Percentiles rank a stretch among this genome's conserved stretches.
These are phyloP conservation scores for Biscogniauxia mediterranea DNA, from an alignment of 2,329 filamentous ascomycete genomes.

Conservation along the genomic window DNA sequence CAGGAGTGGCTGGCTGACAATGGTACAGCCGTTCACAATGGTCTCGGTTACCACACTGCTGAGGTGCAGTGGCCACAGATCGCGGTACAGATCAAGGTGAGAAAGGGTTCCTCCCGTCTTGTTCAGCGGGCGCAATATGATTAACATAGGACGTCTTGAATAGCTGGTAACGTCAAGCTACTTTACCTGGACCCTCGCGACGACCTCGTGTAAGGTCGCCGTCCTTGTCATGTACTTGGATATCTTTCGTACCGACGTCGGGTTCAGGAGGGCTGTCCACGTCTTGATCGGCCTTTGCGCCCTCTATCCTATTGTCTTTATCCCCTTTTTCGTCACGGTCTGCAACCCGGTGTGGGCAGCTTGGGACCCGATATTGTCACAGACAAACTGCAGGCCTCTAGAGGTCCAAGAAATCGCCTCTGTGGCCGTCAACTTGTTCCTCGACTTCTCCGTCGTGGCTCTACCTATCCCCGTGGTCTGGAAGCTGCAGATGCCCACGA, in stretches of 20 bases:
- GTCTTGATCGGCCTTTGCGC: conserved; percentile 2
- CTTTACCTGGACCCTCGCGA: conserved; percentile 12
- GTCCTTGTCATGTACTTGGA: conserved; percentile 9
- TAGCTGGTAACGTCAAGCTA: not conserved
- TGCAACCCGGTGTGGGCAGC: conserved; percentile 5
- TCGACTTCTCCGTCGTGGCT: conserved; percentile 4
- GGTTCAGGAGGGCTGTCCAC: conserved; percentile 3
- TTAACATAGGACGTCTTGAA: not conserved
- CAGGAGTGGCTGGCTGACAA: not conserved
- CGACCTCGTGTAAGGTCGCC: conserved; percentile 7
- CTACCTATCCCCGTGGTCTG: conserved; percentile 8
- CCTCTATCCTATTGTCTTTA: conserved; percentile 2
- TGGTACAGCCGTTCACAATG: conserved; percentile 1
- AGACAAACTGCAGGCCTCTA: conserved; percentile 6
- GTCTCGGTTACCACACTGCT: conserved; percentile 4
- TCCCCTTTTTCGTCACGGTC: conserved; percentile 6
- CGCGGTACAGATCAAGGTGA: conserved; percentile 7
- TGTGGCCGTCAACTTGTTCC: conserved; percentile 1
- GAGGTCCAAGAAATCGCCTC: conserved; percentile 4
- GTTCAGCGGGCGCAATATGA: not conserved
- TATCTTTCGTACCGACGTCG: conserved; percentile 1
- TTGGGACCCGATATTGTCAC: conserved; percentile 7
- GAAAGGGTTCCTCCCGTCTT: not conserved
- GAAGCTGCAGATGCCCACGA: conserved; percentile 5
- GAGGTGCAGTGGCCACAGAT: not conserved